Base-by-base conservation (phyloP, 805 yeast species). In the Pichia paraexigua region DNA sequence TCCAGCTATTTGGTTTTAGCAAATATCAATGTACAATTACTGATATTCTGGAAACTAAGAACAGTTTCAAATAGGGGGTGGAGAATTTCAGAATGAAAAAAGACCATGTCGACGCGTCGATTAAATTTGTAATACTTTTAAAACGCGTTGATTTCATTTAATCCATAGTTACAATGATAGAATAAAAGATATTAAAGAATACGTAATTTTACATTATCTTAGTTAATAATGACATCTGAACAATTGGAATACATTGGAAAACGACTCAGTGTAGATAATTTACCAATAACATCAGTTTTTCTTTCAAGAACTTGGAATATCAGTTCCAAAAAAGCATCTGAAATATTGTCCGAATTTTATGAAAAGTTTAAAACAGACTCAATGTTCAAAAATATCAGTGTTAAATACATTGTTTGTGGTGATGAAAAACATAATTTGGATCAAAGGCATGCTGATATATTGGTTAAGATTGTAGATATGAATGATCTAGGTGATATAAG, bases 241-340 rank as follows among this genome's bases (percentile, higher is more conserved):
- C 41, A 21, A 27, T 24, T 41, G 12, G 45, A 47, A 9, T 47
- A 13, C 32, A 13, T 47, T 11, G 41, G 17, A 4, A 28, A 15
- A 20, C 30, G 45, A 20, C 42, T 47, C 15, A 21, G 42, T 13
- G 28, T 49, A 54, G 39, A 61, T 4, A 59, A 55, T 24, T 53
- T 51, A 41, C 67, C 69, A 2, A 45, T 63, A 2, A 64, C 69
- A 3, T 58, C 60, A 46, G 55, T 53, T 40, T 53, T 45, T 32
- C 50, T 65, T 15, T 60, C 68, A 15, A 47, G 64, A 41, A 46
- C 43, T 30, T 55, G 57, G 21, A 54, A 54, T 28, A 43, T 64
- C 2, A 50, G 61, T 1, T 54, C 56, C 11, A 30, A 18, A 25
- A 52, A 50, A 17, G 61, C 69, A 10, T 56, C 57, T 27, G 54